phyloP scores from a whole-genome alignment of 148 eudicot genomes.

The Cornus controversa region DNA sequence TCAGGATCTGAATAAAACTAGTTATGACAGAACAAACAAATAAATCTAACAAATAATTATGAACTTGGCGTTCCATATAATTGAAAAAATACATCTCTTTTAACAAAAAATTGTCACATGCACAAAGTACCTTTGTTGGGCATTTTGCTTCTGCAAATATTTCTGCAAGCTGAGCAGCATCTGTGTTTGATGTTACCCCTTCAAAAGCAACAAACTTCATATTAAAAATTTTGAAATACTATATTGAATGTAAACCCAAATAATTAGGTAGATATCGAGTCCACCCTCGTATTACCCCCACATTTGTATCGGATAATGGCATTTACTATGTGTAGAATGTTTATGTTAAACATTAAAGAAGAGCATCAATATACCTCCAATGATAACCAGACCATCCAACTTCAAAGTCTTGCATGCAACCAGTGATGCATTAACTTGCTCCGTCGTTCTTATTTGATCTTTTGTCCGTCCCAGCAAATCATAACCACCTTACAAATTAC shows the following conservation, averaged over 20 bases:
- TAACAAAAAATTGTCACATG: conserved; percentile 1
- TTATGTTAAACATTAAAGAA: neutral
- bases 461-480: conserved; percentile 84
- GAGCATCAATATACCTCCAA: conserved; percentile 57
- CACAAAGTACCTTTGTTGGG: conserved; percentile 64
- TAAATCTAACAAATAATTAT: neutral
- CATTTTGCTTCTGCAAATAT: conserved; percentile 92
- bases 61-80: no score
- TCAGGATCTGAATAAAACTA: neutral
- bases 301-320: neutral
- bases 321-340: neutral
- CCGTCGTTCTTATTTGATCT: conserved; percentile 82
- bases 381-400: conserved; percentile 74
- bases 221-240: conserved; percentile 3
- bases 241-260: neutral
- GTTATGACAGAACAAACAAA: neutral
- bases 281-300: neutral
- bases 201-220: conserved; percentile 17
- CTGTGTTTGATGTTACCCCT: conserved; percentile 98
- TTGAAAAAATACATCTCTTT: neutral
- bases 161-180: conserved; percentile 98
- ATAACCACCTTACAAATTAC: conserved; percentile 16
- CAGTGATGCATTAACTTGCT: conserved; percentile 81
- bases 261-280: neutral
- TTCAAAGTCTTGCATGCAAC: conserved; percentile 67